Evolutionary conservation across 345 rosid genomes (phyloP), one percentile per base, ranked within the genome.

Genomic region (Bruguiera sexangula): DNA sequence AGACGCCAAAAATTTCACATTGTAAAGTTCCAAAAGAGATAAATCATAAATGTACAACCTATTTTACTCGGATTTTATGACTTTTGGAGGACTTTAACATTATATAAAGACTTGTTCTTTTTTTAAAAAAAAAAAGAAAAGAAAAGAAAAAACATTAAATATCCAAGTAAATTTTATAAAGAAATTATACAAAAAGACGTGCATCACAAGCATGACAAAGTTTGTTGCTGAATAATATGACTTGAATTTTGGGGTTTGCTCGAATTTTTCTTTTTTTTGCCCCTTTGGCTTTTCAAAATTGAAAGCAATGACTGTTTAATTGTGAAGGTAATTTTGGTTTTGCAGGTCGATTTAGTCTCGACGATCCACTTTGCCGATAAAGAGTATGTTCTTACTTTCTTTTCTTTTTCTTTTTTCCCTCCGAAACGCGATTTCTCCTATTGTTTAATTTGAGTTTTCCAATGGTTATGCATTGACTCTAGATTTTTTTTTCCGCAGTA

Each of bases 321-420:
- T 66, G 68, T 66, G 55, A 31, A 2, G 21, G 19, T 56, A 43
- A 21, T 60, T 73, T 26, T 7, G 21, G 53, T n/a, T 52, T 66
- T 77, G 80, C 78, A 91, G 97, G 93, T 91, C 70, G 96, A 95
- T 88, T 88, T 90, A 85, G 94, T 90, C 48, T 92, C 97, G n/a
- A 85, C 97, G 2, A 87, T 95, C 79, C 99, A 95, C 73, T 86
- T 92, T 60, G 99, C 91, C 1, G 96, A 95, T 78, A 86, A 89
- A 85, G 92, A 86, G 96, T 91, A 87, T 63, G 89, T 59, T 43
- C 65, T n/a, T n/a, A 27, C 24, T 24, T 63, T 34, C 10, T 54
- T 39, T 20, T 43, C 2, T 43, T 13, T 13, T 54, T 39, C 16
- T 15, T 11, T 43, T 13, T 13, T 3, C 46, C 50, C 16, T 43